A percentile compares a stretch with the other conserved stretches of the same genome.
phyloP scores from a whole-genome alignment of 148 eudicot genomes.

The Chenopodium suecicum region DNA sequence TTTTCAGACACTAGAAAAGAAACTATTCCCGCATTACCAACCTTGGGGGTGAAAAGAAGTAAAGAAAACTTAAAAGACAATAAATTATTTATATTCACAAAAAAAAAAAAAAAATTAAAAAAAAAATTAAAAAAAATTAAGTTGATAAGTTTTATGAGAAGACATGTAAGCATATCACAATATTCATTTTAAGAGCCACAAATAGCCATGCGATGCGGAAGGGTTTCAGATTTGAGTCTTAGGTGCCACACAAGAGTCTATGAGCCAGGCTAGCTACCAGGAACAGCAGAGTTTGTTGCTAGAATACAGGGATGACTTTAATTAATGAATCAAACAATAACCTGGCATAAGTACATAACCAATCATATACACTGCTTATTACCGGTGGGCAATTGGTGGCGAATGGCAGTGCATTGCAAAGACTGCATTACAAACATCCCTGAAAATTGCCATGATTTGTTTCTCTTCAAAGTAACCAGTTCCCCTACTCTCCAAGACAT shows the following conservation, averaged over 20 bases:
- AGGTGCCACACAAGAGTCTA: not conserved
- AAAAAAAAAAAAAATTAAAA: not conserved
- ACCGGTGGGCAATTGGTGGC: constrained; percentile 99
- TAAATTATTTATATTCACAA: not conserved
- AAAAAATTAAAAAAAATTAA: not conserved
- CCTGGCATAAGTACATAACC: not conserved
- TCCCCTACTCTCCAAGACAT: constrained; percentile 85
- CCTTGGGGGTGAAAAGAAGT: not conserved
- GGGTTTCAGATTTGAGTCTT: not conserved
- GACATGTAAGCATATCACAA: not conserved
- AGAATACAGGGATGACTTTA: not conserved
- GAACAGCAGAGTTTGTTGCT: not conserved
- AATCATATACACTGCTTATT: constrained; percentile 20
- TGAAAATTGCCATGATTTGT: constrained; percentile 69
- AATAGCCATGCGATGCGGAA: not conserved
- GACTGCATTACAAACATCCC: constrained; percentile 94
- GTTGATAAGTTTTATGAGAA: not conserved
- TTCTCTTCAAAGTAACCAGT: constrained; percentile 87
- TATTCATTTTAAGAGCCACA: not conserved
- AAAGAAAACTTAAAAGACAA: not conserved
- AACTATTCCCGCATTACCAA: not conserved
- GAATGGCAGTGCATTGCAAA: constrained; percentile 98
- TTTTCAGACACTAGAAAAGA: not conserved
- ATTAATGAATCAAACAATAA: constrained; percentile 1
- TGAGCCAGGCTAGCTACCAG: not conserved